These are phyloP conservation scores for Kwoniella sp. DNA, from an alignment of 768 basidiomycete genomes.

Conservation along the genomic window DNA sequence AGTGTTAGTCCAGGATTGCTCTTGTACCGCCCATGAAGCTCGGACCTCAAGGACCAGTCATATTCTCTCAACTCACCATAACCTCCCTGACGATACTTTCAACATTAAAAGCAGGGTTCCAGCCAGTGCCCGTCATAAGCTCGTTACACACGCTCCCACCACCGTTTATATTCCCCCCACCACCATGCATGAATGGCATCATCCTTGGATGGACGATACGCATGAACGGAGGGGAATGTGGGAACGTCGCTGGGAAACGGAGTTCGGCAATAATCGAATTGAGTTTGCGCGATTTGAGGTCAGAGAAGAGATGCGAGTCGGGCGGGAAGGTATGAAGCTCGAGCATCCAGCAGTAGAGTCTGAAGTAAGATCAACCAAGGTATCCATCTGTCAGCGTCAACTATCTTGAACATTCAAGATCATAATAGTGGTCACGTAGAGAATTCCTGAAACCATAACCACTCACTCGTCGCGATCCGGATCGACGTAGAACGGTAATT, in stretches of 20 bases:
- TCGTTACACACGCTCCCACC: conserved; percentile 46
- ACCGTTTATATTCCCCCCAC: conserved; percentile 42
- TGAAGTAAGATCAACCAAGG: not conserved
- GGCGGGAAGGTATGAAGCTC: conserved; percentile 57
- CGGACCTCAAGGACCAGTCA: too few species aligned
- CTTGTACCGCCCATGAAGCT: too few species aligned
- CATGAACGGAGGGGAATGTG: conserved; percentile 73
- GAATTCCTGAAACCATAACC: too few species aligned
- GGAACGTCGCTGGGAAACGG: conserved; percentile 68
- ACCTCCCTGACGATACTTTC: conserved; percentile 42
- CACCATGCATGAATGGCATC: conserved; percentile 64
- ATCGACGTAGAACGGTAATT: conserved; percentile 73
- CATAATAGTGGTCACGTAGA: too few species aligned
- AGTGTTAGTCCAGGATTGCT: too few species aligned
- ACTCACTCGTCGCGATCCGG: conserved; percentile 60
- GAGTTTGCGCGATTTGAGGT: conserved; percentile 63
- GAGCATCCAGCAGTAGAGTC: conserved; percentile 44
- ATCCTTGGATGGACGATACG: conserved; percentile 73
- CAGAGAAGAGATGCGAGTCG: conserved; percentile 45
- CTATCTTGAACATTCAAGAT: not conserved
- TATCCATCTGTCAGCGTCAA: not conserved
- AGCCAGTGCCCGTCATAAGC: conserved; percentile 39
- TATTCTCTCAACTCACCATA: conserved; percentile 37
- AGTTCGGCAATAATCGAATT: conserved; percentile 74
- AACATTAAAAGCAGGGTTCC: conserved; percentile 41